A percentile compares a stretch with the other conserved stretches of the same genome.
These are phyloP conservation scores for Sapria himalayana DNA, from an alignment of 345 rosid species.

Conservation along the genomic window DNA sequence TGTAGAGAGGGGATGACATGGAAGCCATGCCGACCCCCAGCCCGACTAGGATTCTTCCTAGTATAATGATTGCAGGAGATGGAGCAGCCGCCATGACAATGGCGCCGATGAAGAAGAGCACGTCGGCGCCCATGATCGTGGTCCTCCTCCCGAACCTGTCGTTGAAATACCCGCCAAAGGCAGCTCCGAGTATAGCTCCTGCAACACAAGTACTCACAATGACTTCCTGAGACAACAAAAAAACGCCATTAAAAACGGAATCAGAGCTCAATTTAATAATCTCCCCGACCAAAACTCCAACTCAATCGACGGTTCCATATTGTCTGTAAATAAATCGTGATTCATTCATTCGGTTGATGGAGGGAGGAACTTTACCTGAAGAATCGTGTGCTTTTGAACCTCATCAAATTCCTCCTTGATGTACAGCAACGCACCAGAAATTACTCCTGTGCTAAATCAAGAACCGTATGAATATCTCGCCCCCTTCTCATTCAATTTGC, in stretches of 20 bases:
- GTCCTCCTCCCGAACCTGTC: conserved; percentile 55
- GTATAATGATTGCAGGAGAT: conserved; percentile 38
- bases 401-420: conserved; percentile 48
- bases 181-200: conserved; percentile 84
- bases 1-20: conserved; percentile 84
- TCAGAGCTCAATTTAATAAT: too few species aligned
- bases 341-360: too few species aligned
- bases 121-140: conserved; percentile 39
- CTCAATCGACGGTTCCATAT: too few species aligned
- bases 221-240: conserved; percentile 16
- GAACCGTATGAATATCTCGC: background rate
- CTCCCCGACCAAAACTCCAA: too few species aligned
- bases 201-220: conserved; percentile 84
- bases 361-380: conserved; percentile 41
- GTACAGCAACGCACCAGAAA: conserved; percentile 75
- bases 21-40: conserved; percentile 95
- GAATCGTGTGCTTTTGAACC: conserved; percentile 44
- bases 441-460: conserved; percentile 29
- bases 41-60: conserved; percentile 70
- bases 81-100: conserved; percentile 57
- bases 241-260: background rate
- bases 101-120: conserved; percentile 47
- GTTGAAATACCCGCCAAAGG: conserved; percentile 50
- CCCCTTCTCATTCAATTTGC: too few species aligned
- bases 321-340: too few species aligned